Evolutionary conservation across 805 yeast species (phyloP).

Genomic region (Lipomyces orientalis): DNA sequence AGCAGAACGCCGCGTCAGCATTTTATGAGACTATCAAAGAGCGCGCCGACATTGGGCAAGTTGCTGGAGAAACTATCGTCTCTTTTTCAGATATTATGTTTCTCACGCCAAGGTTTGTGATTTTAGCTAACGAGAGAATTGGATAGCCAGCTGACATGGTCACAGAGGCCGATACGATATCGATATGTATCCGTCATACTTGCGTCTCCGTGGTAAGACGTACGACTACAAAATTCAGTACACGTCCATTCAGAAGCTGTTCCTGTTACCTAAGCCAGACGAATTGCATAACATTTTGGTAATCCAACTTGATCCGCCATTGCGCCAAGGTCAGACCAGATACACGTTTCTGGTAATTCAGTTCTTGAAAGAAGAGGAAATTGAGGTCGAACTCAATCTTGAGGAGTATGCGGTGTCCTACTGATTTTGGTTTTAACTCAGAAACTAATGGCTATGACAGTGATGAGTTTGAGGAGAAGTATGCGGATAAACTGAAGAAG

Average conservation of each 20-base stretch:
- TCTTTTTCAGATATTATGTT: constrained; percentile 89
- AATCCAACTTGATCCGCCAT: constrained; percentile 93
- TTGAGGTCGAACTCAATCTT: constrained; percentile 85
- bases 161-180: constrained; percentile 94
- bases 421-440: background rate
- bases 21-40: constrained; percentile 92
- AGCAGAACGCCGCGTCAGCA: constrained; percentile 75
- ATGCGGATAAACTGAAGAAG: constrained; percentile 72
- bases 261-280: constrained; percentile 92
- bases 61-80: constrained; percentile 92
- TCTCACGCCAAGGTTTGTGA: constrained; percentile 68
- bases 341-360: constrained; percentile 92
- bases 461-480: constrained; percentile 75
- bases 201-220: constrained; percentile 94
- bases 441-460: constrained; percentile 6
- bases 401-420: constrained; percentile 53
- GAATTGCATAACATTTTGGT: constrained; percentile 87
- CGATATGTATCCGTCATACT: constrained; percentile 85
- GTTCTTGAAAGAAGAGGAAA: constrained; percentile 86
- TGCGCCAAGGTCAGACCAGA: constrained; percentile 97
- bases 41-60: constrained; percentile 91
- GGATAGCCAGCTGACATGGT: background rate
- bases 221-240: constrained; percentile 96
- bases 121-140: background rate
- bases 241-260: constrained; percentile 85